Conservation (phyloP, 768 basidiomycete genomes). For the Trametes meyenii region DNA sequence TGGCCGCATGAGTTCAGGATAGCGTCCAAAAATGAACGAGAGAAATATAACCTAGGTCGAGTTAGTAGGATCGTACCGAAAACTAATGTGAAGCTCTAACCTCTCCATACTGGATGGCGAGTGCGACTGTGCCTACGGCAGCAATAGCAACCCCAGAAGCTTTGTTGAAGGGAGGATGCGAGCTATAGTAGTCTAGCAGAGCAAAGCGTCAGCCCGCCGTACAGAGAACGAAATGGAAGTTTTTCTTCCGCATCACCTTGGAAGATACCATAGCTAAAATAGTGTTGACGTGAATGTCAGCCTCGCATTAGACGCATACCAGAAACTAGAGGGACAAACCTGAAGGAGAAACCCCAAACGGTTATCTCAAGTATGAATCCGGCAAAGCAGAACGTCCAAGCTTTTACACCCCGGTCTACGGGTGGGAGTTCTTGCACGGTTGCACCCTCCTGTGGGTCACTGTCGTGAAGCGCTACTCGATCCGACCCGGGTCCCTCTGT, state of each 20-base stretch:
- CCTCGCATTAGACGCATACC: too few species aligned
- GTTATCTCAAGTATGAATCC: slow-evolving; percentile 27
- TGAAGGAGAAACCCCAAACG: slow-evolving; percentile 29
- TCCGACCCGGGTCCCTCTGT: too few species aligned
- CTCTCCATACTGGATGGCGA: slow-evolving; percentile 28
- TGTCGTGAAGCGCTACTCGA: not conserved
- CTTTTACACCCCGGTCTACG: slow-evolving; percentile 24
- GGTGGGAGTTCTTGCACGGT: slow-evolving; percentile 26
- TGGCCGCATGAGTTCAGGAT: slow-evolving; percentile 16
- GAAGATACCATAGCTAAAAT: slow-evolving; percentile 28
- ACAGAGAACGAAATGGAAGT: too few species aligned
- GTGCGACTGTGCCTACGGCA: slow-evolving; percentile 23
- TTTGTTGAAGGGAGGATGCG: slow-evolving; percentile 25
- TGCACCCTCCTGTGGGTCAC: slow-evolving; percentile 14
- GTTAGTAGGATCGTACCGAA: not conserved
- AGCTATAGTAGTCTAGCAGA: slow-evolving; percentile 26
- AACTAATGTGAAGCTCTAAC: not conserved
- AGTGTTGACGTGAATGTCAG: not conserved
- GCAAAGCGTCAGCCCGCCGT: not conserved
- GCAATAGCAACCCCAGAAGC: slow-evolving; percentile 23
- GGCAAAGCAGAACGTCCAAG: slow-evolving; percentile 28
- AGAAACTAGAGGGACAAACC: slow-evolving; percentile 2
- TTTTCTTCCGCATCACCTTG: slow-evolving; percentile 11
- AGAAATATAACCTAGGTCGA: slow-evolving; percentile 8
- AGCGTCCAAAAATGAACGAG: slow-evolving; percentile 15